Evolutionary conservation across 768 basidiomycete species (phyloP), one percentile per base, ranked within the genome.

Genomic region (Boletus eberwhitei): DNA sequence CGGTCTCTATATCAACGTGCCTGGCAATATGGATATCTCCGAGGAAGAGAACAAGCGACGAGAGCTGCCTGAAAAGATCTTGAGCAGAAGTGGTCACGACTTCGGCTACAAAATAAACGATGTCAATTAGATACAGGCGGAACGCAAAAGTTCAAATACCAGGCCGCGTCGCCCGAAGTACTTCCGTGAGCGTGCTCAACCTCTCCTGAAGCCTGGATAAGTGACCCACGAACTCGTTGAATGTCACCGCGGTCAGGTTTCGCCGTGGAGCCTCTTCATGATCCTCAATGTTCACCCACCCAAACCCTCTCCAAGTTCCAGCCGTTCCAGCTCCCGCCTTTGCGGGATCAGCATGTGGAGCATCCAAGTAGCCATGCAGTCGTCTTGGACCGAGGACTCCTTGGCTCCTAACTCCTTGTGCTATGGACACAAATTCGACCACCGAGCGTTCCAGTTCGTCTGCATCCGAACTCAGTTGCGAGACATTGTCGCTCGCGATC

Each of bases 381-480:
- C 67, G 73, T 59, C 71, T 78, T 24, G 64, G 59, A n/a, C 68
- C 66, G 21, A 62, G 50, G 9, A 54, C 42, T 34, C 64, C 65
- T 22, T 66, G 60, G 38, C 56, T 58, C 54, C 74, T 60, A 55
- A 69, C 63, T 2, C 59, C 59, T 58, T 88, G 84, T 6, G 87
- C 83, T 63, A 88, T 84, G 4, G 76, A 71, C 2, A 87, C 85
- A 56, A 88, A 90, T 0, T 83, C 79, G 36, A 79, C 66, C 7
- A 91, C 75, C 0, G 87, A 86, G 19, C 81, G 79, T 52, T 89
- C 87, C 6, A 91, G 75, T 62, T 90, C 88, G 37, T 83, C 79
- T 0, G 87, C 87, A 64, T 90, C 88, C 2, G 78, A 76, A 59
- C 84, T 82, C 60, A 90, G 86, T 37, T 87, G 81, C 4, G 57